Percentiles rank a stretch among this genome's conserved stretches.
Evolutionary conservation across 768 basidiomycete species (phyloP).

Genomic region (Fistulinella prunicolor): DNA sequence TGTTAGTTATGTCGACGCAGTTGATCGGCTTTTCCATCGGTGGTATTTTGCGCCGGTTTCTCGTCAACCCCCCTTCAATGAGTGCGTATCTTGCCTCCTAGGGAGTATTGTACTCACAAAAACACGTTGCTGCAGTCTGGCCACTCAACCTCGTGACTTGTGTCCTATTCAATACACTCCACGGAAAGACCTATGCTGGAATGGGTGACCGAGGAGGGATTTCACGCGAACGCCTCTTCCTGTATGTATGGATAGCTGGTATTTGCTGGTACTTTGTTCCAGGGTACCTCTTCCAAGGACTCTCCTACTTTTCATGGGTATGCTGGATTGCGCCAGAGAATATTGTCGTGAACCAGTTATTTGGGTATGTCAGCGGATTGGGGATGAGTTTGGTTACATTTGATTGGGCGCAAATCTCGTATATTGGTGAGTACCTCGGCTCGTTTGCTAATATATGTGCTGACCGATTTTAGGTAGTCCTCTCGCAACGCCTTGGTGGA

Average conservation of each 20-base stretch:
- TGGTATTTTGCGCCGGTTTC: constrained; percentile 57
- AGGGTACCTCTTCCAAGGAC: constrained; percentile 68
- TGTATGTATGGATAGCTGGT: constrained; percentile 35
- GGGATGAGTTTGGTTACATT: constrained; percentile 78
- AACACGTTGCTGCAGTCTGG: constrained; percentile 65
- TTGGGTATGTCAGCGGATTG: constrained; percentile 53
- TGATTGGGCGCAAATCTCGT: constrained; percentile 71
- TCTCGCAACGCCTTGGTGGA: constrained; percentile 82
- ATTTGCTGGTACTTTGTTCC: constrained; percentile 58
- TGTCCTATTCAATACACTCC: constrained; percentile 72
- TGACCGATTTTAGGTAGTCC: constrained; percentile 36
- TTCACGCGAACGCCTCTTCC: constrained; percentile 53
- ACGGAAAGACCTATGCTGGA: constrained; percentile 49
- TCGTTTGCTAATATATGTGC: not conserved
- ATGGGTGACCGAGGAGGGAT: constrained; percentile 44
- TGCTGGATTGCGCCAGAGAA: constrained; percentile 73
- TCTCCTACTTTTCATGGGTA: constrained; percentile 59
- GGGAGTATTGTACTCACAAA: not conserved
- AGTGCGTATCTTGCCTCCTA: constrained; percentile 34
- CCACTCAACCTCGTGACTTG: constrained; percentile 68
- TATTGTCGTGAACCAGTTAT: constrained; percentile 67
- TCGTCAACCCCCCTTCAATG: constrained; percentile 65
- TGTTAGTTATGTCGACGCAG: constrained; percentile 70
- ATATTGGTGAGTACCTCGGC: constrained; percentile 17
- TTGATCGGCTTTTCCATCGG: constrained; percentile 63